Evolutionary conservation across 2,329 filamentous ascomycete species (phyloP), one percentile per base, ranked within the genome.

Genomic region (Aspergillus sp.): DNA sequence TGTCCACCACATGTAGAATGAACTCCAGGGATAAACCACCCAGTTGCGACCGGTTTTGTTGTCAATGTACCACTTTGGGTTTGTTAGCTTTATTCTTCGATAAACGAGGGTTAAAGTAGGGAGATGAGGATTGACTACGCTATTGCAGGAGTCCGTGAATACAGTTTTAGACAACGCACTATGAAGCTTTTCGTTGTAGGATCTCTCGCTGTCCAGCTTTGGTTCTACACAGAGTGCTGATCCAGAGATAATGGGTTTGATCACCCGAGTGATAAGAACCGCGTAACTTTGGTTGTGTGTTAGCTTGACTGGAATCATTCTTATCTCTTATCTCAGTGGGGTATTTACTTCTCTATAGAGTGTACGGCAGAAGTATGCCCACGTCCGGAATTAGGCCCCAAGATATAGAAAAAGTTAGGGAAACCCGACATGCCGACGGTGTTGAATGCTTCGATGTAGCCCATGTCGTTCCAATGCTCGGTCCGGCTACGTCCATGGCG

Each of bases 381-480:
- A 7, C 53, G 54, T 2, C 63, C 60, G 1, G 60, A 61, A 36
- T 68, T 65, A 0, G 64, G 66, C 0, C 66, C 66, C 10, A 65
- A 14, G 7, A 68, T 55, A 6, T 66, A 66, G 12, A 68, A 68
- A 31, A 68, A 63, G 51, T 68, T 67, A 0, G 66, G 66, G 39
- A 67, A 68, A 42, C 56, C 58, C 9, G 60, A 56, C 65, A 67
- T 66, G 14, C 61, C 64, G 24, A 67, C 54, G 1, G 64, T 60
- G 12, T 66, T 62, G 57, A 61, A 68, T 12, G 63, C 63, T 14
- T 51, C 55, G 29, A 59, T 66, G 31, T 56, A 32, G 2, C 66
- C 66, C 46, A 52, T 49, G 4, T 53, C 50, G 2, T 63, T 42
- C 65, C 65, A 68, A 22, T 67, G 63, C 4, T 63, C 31, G 11